A percentile compares a stretch with the other conserved stretches of the same genome.
Evolutionary conservation across 345 rosid species (phyloP).

Genomic region (Ricinus communis): DNA sequence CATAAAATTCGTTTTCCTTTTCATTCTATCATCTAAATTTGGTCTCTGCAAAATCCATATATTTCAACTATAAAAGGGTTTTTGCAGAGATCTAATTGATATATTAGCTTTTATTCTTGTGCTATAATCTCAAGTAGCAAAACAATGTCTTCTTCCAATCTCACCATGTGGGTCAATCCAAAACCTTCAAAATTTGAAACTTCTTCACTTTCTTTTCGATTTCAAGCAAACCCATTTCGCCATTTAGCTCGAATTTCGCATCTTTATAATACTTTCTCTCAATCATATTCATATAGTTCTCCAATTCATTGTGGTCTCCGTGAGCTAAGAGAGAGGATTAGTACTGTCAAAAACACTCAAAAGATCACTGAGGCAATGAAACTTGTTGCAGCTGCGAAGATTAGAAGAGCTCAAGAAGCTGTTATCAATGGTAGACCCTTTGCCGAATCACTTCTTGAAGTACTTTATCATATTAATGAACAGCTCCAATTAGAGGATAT

Average conservation of each 20-base stretch:
- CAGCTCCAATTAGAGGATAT: conserved; percentile 57
- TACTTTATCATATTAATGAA: conserved; percentile 52
- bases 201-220: conserved; percentile 20
- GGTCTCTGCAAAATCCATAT: conserved; percentile 4
- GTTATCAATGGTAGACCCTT: conserved; percentile 77
- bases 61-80: conserved; percentile 3
- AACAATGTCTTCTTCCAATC: conserved; percentile 40
- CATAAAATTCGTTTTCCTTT: neutral
- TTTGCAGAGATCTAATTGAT: conserved; percentile 6
- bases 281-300: conserved; percentile 3
- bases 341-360: conserved; percentile 56
- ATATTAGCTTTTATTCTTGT: neutral
- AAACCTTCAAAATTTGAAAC: conserved; percentile 24
- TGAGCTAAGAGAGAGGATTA: conserved; percentile 59
- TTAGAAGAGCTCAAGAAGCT: conserved; percentile 86
- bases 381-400: conserved; percentile 75
- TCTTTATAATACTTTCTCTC: conserved; percentile 6
- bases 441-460: conserved; percentile 52
- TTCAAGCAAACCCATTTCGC: conserved; percentile 34
- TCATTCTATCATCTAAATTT: neutral
- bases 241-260: conserved; percentile 6
- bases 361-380: conserved; percentile 88
- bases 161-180: conserved; percentile 30
- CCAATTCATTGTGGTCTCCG: conserved; percentile 55
- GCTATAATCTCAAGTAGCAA: neutral